Evolutionary conservation across 192 early-diverging fungal species (phyloP).

Genomic region (Irineochytrium annulatum): DNA sequence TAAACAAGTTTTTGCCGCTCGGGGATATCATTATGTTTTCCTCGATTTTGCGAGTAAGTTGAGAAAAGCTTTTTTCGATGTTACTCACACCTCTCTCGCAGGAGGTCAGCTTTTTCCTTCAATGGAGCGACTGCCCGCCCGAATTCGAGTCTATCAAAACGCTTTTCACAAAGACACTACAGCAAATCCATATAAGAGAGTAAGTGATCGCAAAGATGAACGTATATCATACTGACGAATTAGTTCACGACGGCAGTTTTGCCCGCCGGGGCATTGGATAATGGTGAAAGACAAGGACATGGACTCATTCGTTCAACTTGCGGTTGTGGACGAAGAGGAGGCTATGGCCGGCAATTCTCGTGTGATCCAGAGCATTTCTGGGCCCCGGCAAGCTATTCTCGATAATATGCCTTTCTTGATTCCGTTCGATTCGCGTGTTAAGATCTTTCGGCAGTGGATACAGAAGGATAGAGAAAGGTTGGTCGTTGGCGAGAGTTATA

Average conservation of each 20-base stretch:
- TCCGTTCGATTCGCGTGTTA: conserved; percentile 13
- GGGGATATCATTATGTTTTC: conserved; percentile 52
- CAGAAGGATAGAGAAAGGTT: conserved; percentile 12
- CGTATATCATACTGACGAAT: neutral
- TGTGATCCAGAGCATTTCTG: neutral
- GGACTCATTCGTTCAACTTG: conserved; percentile 48
- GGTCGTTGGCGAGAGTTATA: conserved; percentile 11
- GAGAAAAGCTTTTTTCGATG: conserved; percentile 20
- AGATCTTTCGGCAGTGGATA: conserved; percentile 8
- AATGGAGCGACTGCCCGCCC: too few species aligned
- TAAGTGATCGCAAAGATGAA: conserved; percentile 27
- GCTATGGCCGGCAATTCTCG: neutral
- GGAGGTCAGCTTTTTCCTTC: too few species aligned
- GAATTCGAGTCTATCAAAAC: conserved; percentile 49
- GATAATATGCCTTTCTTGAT: conserved; percentile 5
- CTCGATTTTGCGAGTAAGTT: conserved; percentile 49
- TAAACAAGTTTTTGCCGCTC: conserved; percentile 36
- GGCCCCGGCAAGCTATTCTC: neutral
- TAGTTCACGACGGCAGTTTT: conserved; percentile 66
- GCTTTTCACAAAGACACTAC: conserved; percentile 60
- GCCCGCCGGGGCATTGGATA: conserved; percentile 66
- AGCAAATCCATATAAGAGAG: conserved; percentile 75
- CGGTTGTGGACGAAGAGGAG: conserved; percentile 38
- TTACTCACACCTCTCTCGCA: too few species aligned
- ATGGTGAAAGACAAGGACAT: conserved; percentile 56